These are phyloP conservation scores for Limtongozyma cylindracea DNA, from an alignment of 805 yeast genomes.

Conservation along the genomic window DNA sequence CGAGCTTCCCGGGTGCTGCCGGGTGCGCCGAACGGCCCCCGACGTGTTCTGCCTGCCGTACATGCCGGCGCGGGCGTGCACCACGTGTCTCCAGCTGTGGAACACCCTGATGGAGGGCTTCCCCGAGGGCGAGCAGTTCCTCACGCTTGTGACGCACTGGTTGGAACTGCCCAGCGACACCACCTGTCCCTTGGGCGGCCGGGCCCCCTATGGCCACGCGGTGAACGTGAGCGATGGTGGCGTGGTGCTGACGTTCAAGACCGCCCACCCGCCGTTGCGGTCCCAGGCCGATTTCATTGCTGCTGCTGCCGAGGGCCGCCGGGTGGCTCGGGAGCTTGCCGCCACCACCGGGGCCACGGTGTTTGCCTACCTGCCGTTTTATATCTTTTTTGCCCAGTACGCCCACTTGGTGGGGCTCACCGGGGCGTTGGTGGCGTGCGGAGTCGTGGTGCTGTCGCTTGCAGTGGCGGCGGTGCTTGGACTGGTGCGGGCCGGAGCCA, in stretches of 20 bases:
- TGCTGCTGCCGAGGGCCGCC: slow-evolving; percentile 48
- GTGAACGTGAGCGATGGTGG: slow-evolving; percentile 10
- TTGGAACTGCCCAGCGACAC: slow-evolving; percentile 64
- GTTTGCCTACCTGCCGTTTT: slow-evolving; percentile 85
- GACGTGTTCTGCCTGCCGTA: slow-evolving; percentile 36
- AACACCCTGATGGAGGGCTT: slow-evolving; percentile 56
- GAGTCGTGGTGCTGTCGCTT: slow-evolving; percentile 20
- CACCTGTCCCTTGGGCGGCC: slow-evolving; percentile 90
- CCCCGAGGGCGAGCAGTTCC: slow-evolving; percentile 49
- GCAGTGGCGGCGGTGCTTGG: slow-evolving; percentile 37
- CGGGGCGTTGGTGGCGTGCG: too few relatives aligned
- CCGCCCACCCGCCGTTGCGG: slow-evolving; percentile 54
- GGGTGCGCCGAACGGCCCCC: slow-evolving; percentile 21
- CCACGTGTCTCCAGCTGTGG: slow-evolving; percentile 51
- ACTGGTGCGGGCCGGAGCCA: slow-evolving; percentile 28
- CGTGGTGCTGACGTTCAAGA: slow-evolving; percentile 44
- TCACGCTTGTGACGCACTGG: slow-evolving; percentile 59
- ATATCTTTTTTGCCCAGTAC: slow-evolving; percentile 83
- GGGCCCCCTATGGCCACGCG: slow-evolving; percentile 57
- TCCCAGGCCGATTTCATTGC: slow-evolving; percentile 68
- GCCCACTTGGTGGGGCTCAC: slow-evolving; percentile 36
- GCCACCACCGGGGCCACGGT: slow-evolving; percentile 10
- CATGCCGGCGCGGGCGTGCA: slow-evolving; percentile 48
- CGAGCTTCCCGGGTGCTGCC: slow-evolving; percentile 63
- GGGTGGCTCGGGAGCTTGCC: slow-evolving; percentile 35